Percentiles rank a stretch among this genome's conserved stretches.
Conservation (phyloP, 768 basidiomycete genomes). For the Pleurotus ostreatus region DNA sequence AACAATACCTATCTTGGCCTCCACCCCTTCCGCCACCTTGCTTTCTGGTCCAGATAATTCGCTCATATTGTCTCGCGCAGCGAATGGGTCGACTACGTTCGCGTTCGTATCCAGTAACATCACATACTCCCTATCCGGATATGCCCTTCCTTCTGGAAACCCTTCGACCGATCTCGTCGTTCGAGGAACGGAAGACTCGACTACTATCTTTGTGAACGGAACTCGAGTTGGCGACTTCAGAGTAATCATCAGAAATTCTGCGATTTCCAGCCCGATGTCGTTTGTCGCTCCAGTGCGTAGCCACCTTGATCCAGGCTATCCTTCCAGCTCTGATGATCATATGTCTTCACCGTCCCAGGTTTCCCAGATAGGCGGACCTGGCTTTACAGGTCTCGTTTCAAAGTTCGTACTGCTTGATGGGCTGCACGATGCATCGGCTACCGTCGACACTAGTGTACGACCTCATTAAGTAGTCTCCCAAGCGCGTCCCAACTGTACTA, state of each 20-base stretch:
- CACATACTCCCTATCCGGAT: background rate
- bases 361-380: slow-evolving; percentile 3
- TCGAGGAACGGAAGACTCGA: slow-evolving; percentile 1
- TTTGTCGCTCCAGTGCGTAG: slow-evolving; percentile 2
- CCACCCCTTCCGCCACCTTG: background rate
- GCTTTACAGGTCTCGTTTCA: background rate
- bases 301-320: background rate
- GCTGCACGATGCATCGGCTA: background rate
- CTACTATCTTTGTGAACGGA: background rate
- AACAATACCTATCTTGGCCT: background rate
- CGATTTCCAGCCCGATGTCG: background rate
- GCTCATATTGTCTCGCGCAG: background rate
- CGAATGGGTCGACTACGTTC: background rate
- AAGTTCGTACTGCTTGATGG: background rate
- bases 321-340: background rate
- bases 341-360: background rate
- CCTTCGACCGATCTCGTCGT: background rate
- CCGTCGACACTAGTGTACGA: no score
- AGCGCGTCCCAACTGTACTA: no score
- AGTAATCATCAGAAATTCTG: background rate
- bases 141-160: background rate
- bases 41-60: background rate
- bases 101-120: slow-evolving; percentile 5
- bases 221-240: background rate
- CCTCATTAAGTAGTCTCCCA: no score